Evolutionary conservation across 164 flowering plant species (phyloP).

Genomic region (Dillenia turbinata): DNA sequence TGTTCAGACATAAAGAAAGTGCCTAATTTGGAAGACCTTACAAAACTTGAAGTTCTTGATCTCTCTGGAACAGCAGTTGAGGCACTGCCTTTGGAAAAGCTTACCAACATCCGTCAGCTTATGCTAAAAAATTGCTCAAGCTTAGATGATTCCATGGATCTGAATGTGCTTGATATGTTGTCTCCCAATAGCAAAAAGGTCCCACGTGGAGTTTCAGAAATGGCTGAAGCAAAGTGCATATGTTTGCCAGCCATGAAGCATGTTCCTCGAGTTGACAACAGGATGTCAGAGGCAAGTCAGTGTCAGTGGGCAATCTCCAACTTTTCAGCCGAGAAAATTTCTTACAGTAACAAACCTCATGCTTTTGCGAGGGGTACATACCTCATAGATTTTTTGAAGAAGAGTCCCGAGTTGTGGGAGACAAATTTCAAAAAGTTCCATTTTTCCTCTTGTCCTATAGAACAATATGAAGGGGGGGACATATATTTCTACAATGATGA

Average conservation of each 20-base stretch:
- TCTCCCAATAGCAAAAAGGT: constrained; percentile 1
- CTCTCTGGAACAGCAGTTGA: constrained; percentile 9
- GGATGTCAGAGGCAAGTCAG: background rate
- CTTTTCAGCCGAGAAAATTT: background rate
- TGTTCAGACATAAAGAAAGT: constrained; percentile 5
- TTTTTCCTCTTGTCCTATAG: constrained; percentile 7
- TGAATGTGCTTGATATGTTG: constrained; percentile 11
- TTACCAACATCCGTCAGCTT: constrained; percentile 5
- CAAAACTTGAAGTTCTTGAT: constrained; percentile 16
- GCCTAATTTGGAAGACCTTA: background rate
- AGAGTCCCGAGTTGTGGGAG: constrained; percentile 3
- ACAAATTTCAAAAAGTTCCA: constrained; percentile 8
- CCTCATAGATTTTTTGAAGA: constrained; percentile 4
- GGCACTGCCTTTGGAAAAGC: background rate
- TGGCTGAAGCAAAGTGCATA: constrained; percentile 12
- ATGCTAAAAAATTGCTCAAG: background rate
- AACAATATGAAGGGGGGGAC: background rate
- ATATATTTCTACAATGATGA: background rate
- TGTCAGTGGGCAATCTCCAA: background rate
- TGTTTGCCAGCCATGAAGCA: constrained; percentile 9
- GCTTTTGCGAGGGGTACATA: background rate
- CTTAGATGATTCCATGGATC: background rate
- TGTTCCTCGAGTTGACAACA: constrained; percentile 5
- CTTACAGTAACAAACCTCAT: background rate
- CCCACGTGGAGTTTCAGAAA: constrained; percentile 11